Base-by-base conservation (phyloP, 257 asterid species). In the Hygrophila difformis region DNA sequence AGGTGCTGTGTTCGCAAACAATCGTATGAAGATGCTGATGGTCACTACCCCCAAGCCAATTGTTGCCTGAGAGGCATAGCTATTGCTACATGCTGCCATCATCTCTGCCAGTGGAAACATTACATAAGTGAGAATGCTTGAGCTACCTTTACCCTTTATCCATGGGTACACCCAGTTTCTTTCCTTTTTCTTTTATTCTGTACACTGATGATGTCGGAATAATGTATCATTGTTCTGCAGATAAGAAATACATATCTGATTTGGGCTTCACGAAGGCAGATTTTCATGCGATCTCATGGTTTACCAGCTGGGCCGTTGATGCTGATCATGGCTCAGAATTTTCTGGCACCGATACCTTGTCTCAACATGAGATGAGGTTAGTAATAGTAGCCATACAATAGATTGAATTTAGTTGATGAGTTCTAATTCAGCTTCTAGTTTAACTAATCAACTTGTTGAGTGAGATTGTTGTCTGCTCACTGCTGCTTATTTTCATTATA, bases 241-340 rank as follows among this genome's bases (percentile, higher is more conserved):
- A 86, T 75, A 81, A 77, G 71, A 66, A 40, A 44, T 79, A 67
- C 49, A 64, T 89, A 63, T 66, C 61, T 44, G 74, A 63, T 45
- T 53, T 82, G 73, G 96, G 94, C 18, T 70, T 85, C 59, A 55
- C 55, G 49, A 79, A 57, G 81, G 94, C 79, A 49, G 92, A 82
- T 47, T 89, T 89, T 63, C 77, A 85, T 63, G 87, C 82, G 2
- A 70, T 89, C 26, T 65, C 98, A 46, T 85, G 98, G 98, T 78
- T 85, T 53, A 85, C 98, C 50, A 89, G 98, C 79, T 85, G 98
- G 96, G 96, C 98, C 9, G 94, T 89, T 20, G 98, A 89, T 72
- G 87, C 92, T 23, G 94, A 85, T 68, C 94, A 81, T 47, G 75
- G 80, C 48, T 60, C 76, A 12, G 89, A 79, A 39, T 52, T 75